Conservation (phyloP, 1,284 basidiomycete species). For the Leccinum brunneo-olivaceum region DNA sequence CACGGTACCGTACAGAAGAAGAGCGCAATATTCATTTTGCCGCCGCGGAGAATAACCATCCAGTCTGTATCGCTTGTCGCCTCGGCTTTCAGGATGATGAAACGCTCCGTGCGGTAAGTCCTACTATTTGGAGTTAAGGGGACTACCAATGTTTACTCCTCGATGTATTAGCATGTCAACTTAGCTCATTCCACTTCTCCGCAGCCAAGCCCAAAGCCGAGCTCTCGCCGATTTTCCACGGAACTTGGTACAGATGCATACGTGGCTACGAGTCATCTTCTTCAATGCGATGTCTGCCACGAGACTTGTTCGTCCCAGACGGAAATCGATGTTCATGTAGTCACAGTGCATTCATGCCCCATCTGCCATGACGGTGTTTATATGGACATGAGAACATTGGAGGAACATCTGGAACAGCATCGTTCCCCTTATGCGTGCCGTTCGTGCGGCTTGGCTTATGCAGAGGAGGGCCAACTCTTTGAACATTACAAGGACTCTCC, state of each 20-base stretch:
- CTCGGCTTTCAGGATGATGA: conserved; percentile 27
- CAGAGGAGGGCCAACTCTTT: conserved; percentile 24
- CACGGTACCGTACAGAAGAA: conserved; percentile 27
- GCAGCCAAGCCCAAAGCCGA: conserved; percentile 10
- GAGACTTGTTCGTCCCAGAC: conserved; percentile 20
- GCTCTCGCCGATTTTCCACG: conserved; percentile 8
- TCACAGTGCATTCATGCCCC: conserved; percentile 29
- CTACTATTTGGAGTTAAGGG: conserved; percentile 5
- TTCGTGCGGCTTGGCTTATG: conserved; percentile 20
- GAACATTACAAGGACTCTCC: conserved; percentile 24
- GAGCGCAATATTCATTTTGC: conserved; percentile 23
- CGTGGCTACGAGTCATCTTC: neutral
- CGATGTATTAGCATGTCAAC: conserved; percentile 14
- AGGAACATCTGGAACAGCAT: conserved; percentile 29
- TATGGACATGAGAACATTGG: conserved; percentile 18
- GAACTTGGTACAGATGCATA: conserved; percentile 9
- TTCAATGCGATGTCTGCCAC: conserved; percentile 24
- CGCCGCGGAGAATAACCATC: conserved; percentile 21
- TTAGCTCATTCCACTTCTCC: conserved; percentile 14
- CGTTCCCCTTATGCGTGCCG: conserved; percentile 23
- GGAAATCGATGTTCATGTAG: conserved; percentile 27
- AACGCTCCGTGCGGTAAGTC: conserved; percentile 19
- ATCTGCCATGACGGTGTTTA: conserved; percentile 30
- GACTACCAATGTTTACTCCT: conserved; percentile 12
- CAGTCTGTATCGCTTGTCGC: conserved; percentile 21